Evolutionary conservation across 2,329 filamentous ascomycete genomes (phyloP).

Genomic region (Monosporascus cannonballus): DNA sequence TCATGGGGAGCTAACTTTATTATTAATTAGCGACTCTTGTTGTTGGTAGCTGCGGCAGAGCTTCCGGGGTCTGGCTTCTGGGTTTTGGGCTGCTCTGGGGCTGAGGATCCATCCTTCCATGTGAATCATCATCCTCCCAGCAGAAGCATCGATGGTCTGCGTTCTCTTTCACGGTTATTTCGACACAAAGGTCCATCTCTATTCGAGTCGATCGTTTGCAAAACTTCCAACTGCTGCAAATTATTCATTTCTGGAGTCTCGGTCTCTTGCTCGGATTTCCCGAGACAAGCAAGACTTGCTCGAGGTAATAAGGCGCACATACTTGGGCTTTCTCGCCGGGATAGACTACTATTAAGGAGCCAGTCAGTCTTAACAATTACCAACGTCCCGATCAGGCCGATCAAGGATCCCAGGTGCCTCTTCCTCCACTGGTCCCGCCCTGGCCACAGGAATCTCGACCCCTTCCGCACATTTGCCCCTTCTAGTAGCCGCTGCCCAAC

Average conservation of each 20-base stretch:
- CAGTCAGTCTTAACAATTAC: not conserved
- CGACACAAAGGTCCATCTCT: not conserved
- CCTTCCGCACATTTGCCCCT: not conserved
- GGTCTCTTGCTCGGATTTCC: slow-evolving; percentile 9
- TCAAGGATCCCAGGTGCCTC: not conserved
- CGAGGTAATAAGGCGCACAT: slow-evolving; percentile 5
- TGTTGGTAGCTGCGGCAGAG: not conserved
- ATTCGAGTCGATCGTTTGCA: not conserved
- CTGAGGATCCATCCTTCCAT: not conserved
- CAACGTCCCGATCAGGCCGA: not conserved
- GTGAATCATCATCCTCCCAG: not conserved
- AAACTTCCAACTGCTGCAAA: too few species aligned
- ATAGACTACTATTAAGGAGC: not conserved
- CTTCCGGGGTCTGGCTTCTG: not conserved
- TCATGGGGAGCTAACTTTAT: not conserved
- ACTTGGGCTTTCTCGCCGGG: not conserved
- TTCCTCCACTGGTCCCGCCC: not conserved
- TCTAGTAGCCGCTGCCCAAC: slow-evolving; percentile 7
- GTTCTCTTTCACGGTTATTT: not conserved
- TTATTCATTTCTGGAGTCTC: not conserved
- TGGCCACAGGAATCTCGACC: not conserved
- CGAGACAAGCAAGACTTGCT: slow-evolving; percentile 10
- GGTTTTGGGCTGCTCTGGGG: not conserved
- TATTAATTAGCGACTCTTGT: not conserved
- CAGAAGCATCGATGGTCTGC: not conserved